A percentile compares a stretch with the other conserved stretches of the same genome.
Evolutionary conservation across 768 basidiomycete genomes (phyloP).

Genomic region (Candolleomyces efflorescens): DNA sequence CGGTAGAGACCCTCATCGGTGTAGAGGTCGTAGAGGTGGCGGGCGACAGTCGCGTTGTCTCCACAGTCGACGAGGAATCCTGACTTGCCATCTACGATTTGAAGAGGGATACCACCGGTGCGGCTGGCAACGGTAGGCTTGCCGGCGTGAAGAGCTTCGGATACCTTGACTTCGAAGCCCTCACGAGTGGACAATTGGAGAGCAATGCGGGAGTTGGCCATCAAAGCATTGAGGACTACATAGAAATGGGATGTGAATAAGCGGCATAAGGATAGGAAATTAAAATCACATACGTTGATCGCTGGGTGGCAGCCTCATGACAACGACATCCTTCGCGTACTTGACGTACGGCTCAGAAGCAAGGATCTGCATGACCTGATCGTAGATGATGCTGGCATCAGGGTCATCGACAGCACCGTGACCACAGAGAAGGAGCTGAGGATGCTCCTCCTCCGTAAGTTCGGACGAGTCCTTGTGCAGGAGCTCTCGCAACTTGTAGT

Average conservation of each 20-base stretch:
- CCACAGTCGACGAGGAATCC: constrained; percentile 80
- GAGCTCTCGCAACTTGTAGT: constrained; percentile 73
- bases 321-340: constrained; percentile 62
- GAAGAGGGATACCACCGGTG: constrained; percentile 93
- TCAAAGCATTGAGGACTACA: constrained; percentile 77
- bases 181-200: constrained; percentile 91
- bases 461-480: constrained; percentile 43
- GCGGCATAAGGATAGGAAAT: constrained; percentile 29
- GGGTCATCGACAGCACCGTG: constrained; percentile 95
- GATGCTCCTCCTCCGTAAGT: constrained; percentile 47
- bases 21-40: constrained; percentile 72
- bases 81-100: constrained; percentile 83
- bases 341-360: constrained; percentile 44
- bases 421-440: constrained; percentile 80
- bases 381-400: constrained; percentile 90
- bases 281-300: constrained; percentile 63
- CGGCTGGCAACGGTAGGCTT: constrained; percentile 80
- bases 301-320: constrained; percentile 78
- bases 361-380: constrained; percentile 65
- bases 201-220: constrained; percentile 87
- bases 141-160: constrained; percentile 88
- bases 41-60: constrained; percentile 72
- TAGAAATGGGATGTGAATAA: neutral
- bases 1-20: constrained; percentile 67
- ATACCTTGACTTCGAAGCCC: constrained; percentile 97